phyloP scores from a whole-genome alignment of 768 basidiomycete species.

The Suillus subaureus region DNA sequence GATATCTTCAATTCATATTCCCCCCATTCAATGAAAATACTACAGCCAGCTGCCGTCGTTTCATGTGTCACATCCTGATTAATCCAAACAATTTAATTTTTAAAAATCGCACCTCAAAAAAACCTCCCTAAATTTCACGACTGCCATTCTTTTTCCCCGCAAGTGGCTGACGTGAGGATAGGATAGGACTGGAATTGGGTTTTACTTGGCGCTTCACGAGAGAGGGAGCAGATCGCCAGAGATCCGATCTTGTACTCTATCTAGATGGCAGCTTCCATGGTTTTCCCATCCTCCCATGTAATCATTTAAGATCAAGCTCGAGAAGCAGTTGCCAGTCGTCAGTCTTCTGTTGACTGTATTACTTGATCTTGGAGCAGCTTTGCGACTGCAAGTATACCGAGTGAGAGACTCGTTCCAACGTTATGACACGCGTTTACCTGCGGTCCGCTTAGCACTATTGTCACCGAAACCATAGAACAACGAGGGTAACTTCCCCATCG shows the following conservation, averaged over 20 bases:
- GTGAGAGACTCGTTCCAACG: background rate
- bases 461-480: slow-evolving; percentile 13
- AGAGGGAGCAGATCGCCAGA: slow-evolving; percentile 32
- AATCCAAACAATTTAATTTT: background rate
- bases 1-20: too few species aligned
- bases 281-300: background rate
- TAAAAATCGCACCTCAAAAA: background rate
- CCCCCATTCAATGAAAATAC: slow-evolving; percentile 33
- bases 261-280: background rate
- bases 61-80: background rate
- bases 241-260: slow-evolving; percentile 24
- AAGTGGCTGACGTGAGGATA: too few species aligned
- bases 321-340: too few species aligned
- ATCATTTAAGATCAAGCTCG: too few species aligned
- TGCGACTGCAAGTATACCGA: background rate
- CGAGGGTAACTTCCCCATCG: slow-evolving; percentile 1
- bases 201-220: slow-evolving; percentile 16
- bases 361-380: background rate
- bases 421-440: slow-evolving; percentile 30
- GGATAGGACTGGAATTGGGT: slow-evolving; percentile 7
- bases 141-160: too few species aligned
- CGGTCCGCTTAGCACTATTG: slow-evolving; percentile 26
- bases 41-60: background rate
- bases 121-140: background rate
- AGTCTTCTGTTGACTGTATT: too few species aligned